Base-by-base conservation (phyloP, 441 rosid species). In the Geranium incanum region DNA sequence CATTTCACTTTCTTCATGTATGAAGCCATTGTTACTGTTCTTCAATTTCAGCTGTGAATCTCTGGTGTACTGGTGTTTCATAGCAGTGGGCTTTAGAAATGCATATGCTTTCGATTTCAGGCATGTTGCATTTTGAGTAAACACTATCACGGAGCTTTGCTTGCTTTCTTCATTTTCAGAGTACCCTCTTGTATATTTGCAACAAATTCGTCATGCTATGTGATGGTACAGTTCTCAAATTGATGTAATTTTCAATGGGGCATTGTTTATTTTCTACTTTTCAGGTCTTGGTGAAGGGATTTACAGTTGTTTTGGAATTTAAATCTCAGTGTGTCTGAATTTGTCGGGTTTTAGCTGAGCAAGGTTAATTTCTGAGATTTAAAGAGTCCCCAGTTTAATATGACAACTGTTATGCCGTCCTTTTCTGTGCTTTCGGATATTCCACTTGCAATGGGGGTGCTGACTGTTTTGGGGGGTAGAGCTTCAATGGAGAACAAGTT, bases 391-490 rank as follows among this genome's bases (percentile, higher is more conserved):
- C 64, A 36, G 70, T 72, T 13, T 12, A 70, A 71, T 62, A 28
- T 28, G 33, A 28, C 33, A 28, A 28, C 33, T 28, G 80, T 81
- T 73, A 78, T 83, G 41, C 82, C 97, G 4, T 84, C 89, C 0
- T 84, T 75, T 74, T 88, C 88, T 52, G 71, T 77, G 1, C 80
- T 88, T 78, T 79, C 80, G 2, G 89, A 87, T 74, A 55, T 81
- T 68, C 81, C 84, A 71, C 72, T 83, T 48, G 18, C 48, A n/a
- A 77, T 81, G 71, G 91, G 89, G 45, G 63, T 85, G 50, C 74
- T 88, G 67, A 87, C 86, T 74, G 90, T 79, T 80, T 83, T 86
- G 74, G 89, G 94, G 76, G 87, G 89, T 67, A 82, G 85, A 78
- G 82, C 78, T n/a, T 79, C 69, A 11, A 66, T 72, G 37, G 91